Base-by-base conservation (phyloP, 2,329 filamentous ascomycete species). In the Pseudogymnoascus sp. region DNA sequence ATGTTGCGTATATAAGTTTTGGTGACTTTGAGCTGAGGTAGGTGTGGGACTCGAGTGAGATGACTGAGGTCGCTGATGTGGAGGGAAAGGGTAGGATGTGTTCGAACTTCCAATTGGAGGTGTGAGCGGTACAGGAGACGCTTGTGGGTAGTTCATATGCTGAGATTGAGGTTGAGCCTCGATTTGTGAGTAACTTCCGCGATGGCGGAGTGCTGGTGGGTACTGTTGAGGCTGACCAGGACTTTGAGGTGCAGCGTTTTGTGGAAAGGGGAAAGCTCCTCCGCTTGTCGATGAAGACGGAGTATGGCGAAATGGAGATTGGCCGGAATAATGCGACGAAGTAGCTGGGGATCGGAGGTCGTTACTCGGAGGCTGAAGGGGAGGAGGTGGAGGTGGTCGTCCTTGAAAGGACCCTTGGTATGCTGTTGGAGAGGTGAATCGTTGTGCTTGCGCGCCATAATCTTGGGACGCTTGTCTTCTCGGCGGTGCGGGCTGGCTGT, bases 11-110 rank as follows among this genome's bases (percentile, higher is more conserved):
- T 79, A 80, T 68, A 80, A 83, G 7, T 79, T 78, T 54, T 81
- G 81, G 72, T 86, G 83, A 69, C 81, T 82, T 57, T 86, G 83
- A 14, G 83, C 81, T 40, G 84, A 86, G 5, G 83, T 85, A n/a
- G 84, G 84, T 37, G 85, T 87, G 10, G 83, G 76, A 26, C 79
- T 81, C 11, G 84, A 86, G 63, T 86, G 82, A 5, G 80, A 76
- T 21, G 84, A 87, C 63, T 81, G 81, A 45, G 84, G 84, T 69
- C 83, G 73, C 67, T 77, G 76, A 63, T 78, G 77, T 57, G 75
- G 71, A 51, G 77, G 69, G 64, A 71, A 73, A 64, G 72, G 68
- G 68, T 73, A 68, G 29, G 72, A 40, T 66, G 70, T 64, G 62
- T 71, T 67, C 64, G 71, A 66, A 67, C 74, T 66, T 62, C 73